A percentile compares a stretch with the other conserved stretches of the same genome.
phyloP scores from a whole-genome alignment of 768 basidiomycete species.

The Terana coerulea region DNA sequence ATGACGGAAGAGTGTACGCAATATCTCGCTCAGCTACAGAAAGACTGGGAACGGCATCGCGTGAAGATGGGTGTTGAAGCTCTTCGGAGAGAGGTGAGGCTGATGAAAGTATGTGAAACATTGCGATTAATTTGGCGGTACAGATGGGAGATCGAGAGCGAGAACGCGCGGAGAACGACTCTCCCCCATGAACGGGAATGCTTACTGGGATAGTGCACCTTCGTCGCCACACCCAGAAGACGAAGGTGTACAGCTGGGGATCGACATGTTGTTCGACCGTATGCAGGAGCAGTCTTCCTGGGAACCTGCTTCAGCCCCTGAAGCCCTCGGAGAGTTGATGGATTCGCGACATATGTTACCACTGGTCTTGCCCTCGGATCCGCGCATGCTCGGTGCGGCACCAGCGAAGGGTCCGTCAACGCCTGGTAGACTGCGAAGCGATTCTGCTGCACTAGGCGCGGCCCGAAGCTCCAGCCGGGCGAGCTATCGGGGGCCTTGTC shows the following conservation, averaged over 20 bases:
- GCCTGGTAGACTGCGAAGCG: slow-evolving; percentile 30
- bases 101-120: not conserved
- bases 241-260: slow-evolving; percentile 44
- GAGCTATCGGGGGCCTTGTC: slow-evolving; percentile 39
- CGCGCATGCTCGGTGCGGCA: slow-evolving; percentile 68
- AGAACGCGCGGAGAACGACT: slow-evolving; percentile 55
- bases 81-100: slow-evolving; percentile 71
- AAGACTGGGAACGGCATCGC: slow-evolving; percentile 94
- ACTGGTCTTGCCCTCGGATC: slow-evolving; percentile 77
- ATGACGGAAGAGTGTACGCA: slow-evolving; percentile 97
- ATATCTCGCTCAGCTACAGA: slow-evolving; percentile 92
- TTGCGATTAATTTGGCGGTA: not conserved
- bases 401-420: slow-evolving; percentile 44
- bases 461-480: slow-evolving; percentile 37
- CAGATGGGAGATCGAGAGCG: slow-evolving; percentile 69
- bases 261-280: slow-evolving; percentile 81
- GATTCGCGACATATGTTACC: slow-evolving; percentile 95
- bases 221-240: slow-evolving; percentile 29
- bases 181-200: slow-evolving; percentile 38
- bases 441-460: slow-evolving; percentile 24
- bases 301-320: slow-evolving; percentile 74
- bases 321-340: slow-evolving; percentile 84
- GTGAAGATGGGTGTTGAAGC: slow-evolving; percentile 85
- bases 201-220: slow-evolving; percentile 24
- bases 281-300: slow-evolving; percentile 62